Conservation (phyloP, 2,329 filamentous ascomycete species). For the Scytalidium sp. region DNA sequence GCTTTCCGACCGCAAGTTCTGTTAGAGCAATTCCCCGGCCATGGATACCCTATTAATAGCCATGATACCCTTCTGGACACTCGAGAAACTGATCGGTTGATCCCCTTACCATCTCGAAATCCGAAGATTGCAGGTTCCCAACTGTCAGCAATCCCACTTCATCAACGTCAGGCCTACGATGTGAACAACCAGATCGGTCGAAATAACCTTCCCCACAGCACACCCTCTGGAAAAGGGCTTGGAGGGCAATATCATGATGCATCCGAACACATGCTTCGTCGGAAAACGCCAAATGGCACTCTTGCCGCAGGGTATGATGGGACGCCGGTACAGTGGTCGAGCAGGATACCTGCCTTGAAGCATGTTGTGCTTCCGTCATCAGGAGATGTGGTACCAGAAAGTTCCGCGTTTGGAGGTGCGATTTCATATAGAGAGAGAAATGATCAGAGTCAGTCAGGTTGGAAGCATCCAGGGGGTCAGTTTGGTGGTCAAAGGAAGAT, state of each 20-base stretch:
- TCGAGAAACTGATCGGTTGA: constrained; percentile 17
- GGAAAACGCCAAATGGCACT: constrained; percentile 94
- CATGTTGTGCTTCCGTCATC: constrained; percentile 72
- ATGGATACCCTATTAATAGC: constrained; percentile 21
- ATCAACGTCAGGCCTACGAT: constrained; percentile 21
- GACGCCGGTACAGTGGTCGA: constrained; percentile 67
- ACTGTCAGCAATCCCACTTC: constrained; percentile 11
- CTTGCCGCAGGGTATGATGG: constrained; percentile 90
- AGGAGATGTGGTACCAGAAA: constrained; percentile 6
- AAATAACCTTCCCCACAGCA: constrained; percentile 8
- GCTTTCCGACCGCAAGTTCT: constrained; percentile 35
- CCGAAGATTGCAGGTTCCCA: constrained; percentile 19
- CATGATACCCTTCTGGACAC: constrained; percentile 18
- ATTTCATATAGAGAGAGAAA: not conserved
- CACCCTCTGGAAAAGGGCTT: constrained; percentile 11
- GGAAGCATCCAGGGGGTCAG: not conserved
- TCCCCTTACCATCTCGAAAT: constrained; percentile 24
- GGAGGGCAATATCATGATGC: constrained; percentile 23
- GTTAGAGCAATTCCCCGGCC: constrained; percentile 20
- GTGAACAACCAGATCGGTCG: constrained; percentile 18
- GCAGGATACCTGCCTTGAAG: constrained; percentile 75
- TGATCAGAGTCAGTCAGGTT: not conserved
- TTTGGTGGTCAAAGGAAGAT: constrained; percentile 9
- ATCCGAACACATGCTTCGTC: constrained; percentile 75
- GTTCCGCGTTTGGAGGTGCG: not conserved